phyloP scores from a whole-genome alignment of 1,139 yeast genomes.

The Suhomyces bolitotheri region DNA sequence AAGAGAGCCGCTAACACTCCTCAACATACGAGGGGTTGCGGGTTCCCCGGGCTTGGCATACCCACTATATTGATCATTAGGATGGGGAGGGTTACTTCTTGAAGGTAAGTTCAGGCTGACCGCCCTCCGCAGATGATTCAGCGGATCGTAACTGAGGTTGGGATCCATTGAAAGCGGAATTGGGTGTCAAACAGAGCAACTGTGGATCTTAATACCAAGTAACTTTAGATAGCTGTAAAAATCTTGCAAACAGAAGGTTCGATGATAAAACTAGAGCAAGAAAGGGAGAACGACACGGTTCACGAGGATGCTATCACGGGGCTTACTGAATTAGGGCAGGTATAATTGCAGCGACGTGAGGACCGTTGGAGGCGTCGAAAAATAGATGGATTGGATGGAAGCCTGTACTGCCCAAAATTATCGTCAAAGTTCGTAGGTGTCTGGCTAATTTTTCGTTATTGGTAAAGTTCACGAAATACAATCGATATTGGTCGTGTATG shows the following conservation, averaged over 20 bases:
- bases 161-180: no score
- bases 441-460: conserved; percentile 2
- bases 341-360: no score
- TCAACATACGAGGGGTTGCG: conserved; percentile 79
- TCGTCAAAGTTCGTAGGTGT: conserved; percentile 1
- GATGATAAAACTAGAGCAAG: no score
- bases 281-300: no score
- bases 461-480: conserved; percentile 6
- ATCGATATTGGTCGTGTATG: conserved; percentile 5
- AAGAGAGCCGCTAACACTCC: conserved; percentile 50
- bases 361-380: not conserved
- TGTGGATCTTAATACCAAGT: no score
- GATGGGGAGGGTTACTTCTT: conserved; percentile 2
- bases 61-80: not conserved
- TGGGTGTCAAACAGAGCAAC: no score
- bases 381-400: conserved; percentile 3
- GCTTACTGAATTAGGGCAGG: no score
- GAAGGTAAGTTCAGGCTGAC: conserved; percentile 10
- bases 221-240: no score
- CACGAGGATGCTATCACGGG: no score
- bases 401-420: conserved; percentile 2
- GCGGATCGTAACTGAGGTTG: conserved; percentile 7
- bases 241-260: no score
- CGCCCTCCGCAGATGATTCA: conserved; percentile 10
- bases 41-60: conserved; percentile 39